Percentiles rank a stretch among this genome's conserved stretches.
phyloP scores from a whole-genome alignment of 306 rosid genomes.

The Lathyrus oleraceus region DNA sequence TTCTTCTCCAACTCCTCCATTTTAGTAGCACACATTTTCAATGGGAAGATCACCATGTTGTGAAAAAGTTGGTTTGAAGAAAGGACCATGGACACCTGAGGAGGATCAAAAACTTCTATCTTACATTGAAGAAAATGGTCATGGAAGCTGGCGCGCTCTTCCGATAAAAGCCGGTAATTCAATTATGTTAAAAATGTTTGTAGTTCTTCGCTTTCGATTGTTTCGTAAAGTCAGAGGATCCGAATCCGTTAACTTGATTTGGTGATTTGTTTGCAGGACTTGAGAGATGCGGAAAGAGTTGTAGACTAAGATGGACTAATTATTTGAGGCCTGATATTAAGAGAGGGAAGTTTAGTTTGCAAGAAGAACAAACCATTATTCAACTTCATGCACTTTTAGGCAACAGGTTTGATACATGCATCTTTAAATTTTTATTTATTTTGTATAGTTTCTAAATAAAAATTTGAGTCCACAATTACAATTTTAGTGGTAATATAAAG shows the following conservation, averaged over 20 bases:
- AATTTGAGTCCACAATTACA: not conserved
- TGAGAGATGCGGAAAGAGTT: conserved; percentile 92
- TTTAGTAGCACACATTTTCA: conserved; percentile 24
- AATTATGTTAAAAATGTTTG: not conserved
- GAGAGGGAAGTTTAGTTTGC: conserved; percentile 91
- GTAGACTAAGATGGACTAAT: conserved; percentile 94
- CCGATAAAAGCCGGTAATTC: conserved; percentile 80
- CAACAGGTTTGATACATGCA: conserved; percentile 59
- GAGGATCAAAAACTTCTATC: conserved; percentile 96
- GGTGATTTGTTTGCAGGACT: conserved; percentile 45
- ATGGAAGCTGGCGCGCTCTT: conserved; percentile 96
- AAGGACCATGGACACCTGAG: conserved; percentile 99
- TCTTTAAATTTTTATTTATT: not conserved
- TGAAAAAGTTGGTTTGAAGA: conserved; percentile 91
- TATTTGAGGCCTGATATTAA: conserved; percentile 94
- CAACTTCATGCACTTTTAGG: conserved; percentile 97
- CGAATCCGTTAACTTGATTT: not conserved
- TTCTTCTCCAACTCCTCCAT: not conserved
- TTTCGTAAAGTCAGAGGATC: not conserved
- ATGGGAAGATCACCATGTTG: conserved; percentile 99
- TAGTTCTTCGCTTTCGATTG: not conserved
- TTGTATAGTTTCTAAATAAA: not conserved
- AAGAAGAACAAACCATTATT: conserved; percentile 96
- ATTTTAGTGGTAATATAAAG: too few species aligned
- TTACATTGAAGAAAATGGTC: conserved; percentile 90